Evolutionary conservation across 177 flowering plant species (phyloP).

Genomic region (Tripterygium wilfordii): DNA sequence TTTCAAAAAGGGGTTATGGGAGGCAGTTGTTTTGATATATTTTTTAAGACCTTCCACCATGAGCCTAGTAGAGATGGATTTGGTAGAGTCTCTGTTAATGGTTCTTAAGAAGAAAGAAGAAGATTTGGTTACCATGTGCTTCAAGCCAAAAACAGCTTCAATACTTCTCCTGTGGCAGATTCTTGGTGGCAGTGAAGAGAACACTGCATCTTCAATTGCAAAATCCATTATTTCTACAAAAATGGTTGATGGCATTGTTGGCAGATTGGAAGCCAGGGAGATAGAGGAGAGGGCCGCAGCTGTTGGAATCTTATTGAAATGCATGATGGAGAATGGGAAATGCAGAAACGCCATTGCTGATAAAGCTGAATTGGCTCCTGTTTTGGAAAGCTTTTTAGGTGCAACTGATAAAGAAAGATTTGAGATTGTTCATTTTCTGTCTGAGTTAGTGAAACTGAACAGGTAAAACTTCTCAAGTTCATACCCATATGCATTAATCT

Average conservation of each 20-base stretch:
- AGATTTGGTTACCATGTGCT: slow-evolving; percentile 31
- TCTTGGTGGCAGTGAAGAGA: slow-evolving; percentile 31
- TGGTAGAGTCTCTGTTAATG: slow-evolving; percentile 45
- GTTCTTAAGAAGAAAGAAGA: slow-evolving; percentile 40
- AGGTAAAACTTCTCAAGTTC: slow-evolving; percentile 28
- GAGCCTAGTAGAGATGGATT: slow-evolving; percentile 49
- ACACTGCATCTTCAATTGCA: slow-evolving; percentile 18
- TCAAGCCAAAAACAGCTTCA: slow-evolving; percentile 61
- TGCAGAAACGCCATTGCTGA: slow-evolving; percentile 68
- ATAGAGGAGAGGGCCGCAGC: slow-evolving; percentile 63
- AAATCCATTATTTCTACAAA: slow-evolving; percentile 31
- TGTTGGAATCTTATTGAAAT: slow-evolving; percentile 54
- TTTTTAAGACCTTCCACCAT: slow-evolving; percentile 39
- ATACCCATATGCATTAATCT: neutral
- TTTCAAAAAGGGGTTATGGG: slow-evolving; percentile 61
- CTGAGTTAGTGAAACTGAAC: slow-evolving; percentile 58
- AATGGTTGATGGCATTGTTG: slow-evolving; percentile 36
- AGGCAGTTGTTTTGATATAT: slow-evolving; percentile 73
- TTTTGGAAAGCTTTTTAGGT: slow-evolving; percentile 51
- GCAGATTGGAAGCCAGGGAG: slow-evolving; percentile 43
- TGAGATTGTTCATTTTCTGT: slow-evolving; percentile 55
- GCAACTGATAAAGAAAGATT: slow-evolving; percentile 48
- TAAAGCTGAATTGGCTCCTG: slow-evolving; percentile 48
- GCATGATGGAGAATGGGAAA: slow-evolving; percentile 57
- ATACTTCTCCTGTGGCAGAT: slow-evolving; percentile 46